Evolutionary conservation across 805 yeast species (phyloP).

Genomic region (Starmerella khaoyaiensis): DNA sequence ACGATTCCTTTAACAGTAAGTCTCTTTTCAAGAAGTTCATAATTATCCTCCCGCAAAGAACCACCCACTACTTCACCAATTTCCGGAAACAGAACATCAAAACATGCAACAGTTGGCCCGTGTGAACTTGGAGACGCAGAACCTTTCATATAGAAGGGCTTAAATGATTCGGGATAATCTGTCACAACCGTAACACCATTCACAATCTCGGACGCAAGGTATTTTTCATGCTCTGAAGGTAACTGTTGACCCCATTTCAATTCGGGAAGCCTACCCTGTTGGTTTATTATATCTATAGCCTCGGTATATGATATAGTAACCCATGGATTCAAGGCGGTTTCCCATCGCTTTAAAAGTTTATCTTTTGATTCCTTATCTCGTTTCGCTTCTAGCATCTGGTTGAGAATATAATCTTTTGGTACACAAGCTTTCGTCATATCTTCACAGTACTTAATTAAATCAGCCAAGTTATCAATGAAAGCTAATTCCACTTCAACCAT

Average conservation of each 20-base stretch:
- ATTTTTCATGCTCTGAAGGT: constrained; percentile 80
- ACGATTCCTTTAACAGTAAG: constrained; percentile 48
- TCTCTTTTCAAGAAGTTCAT: constrained; percentile 35
- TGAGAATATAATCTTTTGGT: constrained; percentile 19
- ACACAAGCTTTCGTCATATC: constrained; percentile 48
- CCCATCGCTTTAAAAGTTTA: constrained; percentile 45
- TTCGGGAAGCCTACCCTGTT: constrained; percentile 25
- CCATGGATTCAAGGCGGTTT: constrained; percentile 44
- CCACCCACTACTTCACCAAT: constrained; percentile 95
- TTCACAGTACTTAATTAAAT: constrained; percentile 56
- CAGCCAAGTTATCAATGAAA: constrained; percentile 41
- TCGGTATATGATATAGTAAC: constrained; percentile 58
- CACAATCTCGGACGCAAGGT: constrained; percentile 54
- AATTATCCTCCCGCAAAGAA: constrained; percentile 69
- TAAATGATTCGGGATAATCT: constrained; percentile 64
- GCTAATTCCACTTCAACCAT: constrained; percentile 90
- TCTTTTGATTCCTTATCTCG: constrained; percentile 29
- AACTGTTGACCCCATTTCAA: constrained; percentile 63
- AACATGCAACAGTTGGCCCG: constrained; percentile 58
- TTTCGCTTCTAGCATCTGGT: constrained; percentile 22
- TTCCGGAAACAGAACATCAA: constrained; percentile 77
- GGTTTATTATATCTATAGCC: constrained; percentile 47
- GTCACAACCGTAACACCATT: constrained; percentile 75
- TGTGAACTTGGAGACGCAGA: constrained; percentile 1
- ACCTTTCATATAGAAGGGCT: constrained; percentile 83